Conservation (phyloP, 192 early-diverging fungal genomes). For the Podila minutissima region DNA sequence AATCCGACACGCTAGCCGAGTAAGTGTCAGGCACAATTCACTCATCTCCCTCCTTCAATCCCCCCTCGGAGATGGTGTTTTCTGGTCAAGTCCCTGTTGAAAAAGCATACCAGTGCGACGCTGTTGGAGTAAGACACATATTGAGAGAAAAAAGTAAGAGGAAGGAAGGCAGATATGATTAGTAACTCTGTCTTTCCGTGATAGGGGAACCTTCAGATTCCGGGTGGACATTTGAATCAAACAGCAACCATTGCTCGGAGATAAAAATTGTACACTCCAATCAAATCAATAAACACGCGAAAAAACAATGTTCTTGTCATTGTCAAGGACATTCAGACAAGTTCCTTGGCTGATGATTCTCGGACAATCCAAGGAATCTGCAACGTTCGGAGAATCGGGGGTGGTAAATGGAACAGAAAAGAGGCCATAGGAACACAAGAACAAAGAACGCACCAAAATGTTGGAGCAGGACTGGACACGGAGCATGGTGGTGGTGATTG, state of each 20-base stretch:
- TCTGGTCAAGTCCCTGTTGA: background rate
- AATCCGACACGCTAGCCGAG: background rate
- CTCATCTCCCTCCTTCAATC: background rate
- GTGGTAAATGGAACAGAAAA: background rate
- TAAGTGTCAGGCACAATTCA: background rate
- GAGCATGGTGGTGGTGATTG: slow-evolving; percentile 18
- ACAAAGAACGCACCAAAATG: slow-evolving; percentile 36
- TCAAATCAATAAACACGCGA: slow-evolving; percentile 3
- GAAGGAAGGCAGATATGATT: background rate
- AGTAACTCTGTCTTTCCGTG: background rate
- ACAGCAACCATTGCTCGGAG: background rate
- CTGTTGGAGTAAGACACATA: background rate
- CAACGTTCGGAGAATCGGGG: background rate
- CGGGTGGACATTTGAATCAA: background rate
- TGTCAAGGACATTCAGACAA: background rate
- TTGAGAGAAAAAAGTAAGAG: background rate
- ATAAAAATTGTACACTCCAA: background rate
- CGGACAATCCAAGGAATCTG: background rate
- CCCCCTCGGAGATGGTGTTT: slow-evolving; percentile 1
- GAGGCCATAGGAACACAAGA: background rate
- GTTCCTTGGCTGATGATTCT: background rate
- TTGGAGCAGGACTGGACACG: slow-evolving; percentile 46
- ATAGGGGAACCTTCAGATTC: background rate
- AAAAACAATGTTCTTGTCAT: background rate
- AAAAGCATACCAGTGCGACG: slow-evolving; percentile 39